Conservation (phyloP, 225 moss, liverwort and hornwort genomes). For the Anthoceros angustus region DNA sequence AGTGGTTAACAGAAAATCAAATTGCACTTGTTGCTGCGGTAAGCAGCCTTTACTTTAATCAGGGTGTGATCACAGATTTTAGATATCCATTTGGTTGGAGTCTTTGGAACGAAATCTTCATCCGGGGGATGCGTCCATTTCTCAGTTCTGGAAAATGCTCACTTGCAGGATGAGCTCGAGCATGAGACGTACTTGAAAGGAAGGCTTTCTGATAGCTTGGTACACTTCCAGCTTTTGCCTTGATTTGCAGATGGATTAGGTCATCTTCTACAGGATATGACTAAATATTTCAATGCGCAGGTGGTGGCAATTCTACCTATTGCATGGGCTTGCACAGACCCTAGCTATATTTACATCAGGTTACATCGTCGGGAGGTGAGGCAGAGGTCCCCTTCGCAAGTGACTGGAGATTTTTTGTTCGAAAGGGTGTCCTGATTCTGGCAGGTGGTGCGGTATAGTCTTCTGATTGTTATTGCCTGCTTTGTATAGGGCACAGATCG, state of each 20-base stretch:
- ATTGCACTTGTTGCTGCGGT: conserved; percentile 68
- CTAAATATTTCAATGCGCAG: conserved; percentile 18
- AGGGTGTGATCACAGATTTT: not conserved
- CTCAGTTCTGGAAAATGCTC: not conserved
- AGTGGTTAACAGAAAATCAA: conserved; percentile 39
- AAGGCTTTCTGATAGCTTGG: conserved; percentile 56
- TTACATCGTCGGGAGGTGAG: conserved; percentile 73
- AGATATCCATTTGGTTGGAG: not conserved
- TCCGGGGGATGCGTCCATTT: not conserved
- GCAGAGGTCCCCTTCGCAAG: not conserved
- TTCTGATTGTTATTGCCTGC: not conserved
- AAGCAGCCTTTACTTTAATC: conserved; percentile 10
- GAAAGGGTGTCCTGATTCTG: no score
- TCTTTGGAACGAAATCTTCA: not conserved
- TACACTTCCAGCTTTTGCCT: conserved; percentile 6
- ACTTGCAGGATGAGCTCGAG: conserved; percentile 53
- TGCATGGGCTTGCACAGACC: conserved; percentile 51
- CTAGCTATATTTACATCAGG: conserved; percentile 57
- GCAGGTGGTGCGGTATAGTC: no score
- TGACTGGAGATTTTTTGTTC: not conserved
- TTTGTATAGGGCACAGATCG: not conserved
- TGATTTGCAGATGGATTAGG: not conserved
- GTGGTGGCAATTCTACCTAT: conserved; percentile 41
- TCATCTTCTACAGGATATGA: not conserved
- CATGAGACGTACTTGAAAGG: conserved; percentile 74